Evolutionary conservation across 805 yeast genomes (phyloP).

Genomic region (Pichia pseudocactophila): DNA sequence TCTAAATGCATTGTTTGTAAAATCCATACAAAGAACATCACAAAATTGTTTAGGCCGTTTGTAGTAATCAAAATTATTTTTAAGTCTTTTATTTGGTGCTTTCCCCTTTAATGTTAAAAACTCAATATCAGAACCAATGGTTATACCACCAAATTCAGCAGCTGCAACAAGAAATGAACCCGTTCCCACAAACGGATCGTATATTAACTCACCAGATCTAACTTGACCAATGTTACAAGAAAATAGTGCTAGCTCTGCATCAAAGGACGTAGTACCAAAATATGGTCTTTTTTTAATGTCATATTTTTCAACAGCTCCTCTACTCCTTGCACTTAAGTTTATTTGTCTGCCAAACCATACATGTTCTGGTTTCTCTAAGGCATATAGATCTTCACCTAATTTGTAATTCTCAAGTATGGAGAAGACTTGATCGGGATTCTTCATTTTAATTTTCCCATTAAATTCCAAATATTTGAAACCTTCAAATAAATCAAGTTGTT

Average conservation of each 20-base stretch:
- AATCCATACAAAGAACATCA: constrained; percentile 87
- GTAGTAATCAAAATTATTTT: constrained; percentile 72
- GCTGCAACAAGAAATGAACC: constrained; percentile 91
- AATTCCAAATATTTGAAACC: constrained; percentile 61
- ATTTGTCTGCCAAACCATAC: constrained; percentile 74
- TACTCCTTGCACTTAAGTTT: constrained; percentile 47
- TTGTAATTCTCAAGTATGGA: constrained; percentile 67
- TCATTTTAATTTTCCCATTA: constrained; percentile 71
- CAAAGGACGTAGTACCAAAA: constrained; percentile 95
- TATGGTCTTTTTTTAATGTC: constrained; percentile 77
- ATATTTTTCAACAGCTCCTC: constrained; percentile 62
- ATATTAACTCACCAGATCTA: constrained; percentile 52
- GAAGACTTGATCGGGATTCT: constrained; percentile 62
- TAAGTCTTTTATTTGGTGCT: constrained; percentile 16
- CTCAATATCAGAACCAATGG: constrained; percentile 88
- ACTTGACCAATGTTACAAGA: constrained; percentile 84
- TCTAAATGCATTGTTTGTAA: constrained; percentile 82
- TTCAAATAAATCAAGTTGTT: constrained; percentile 58
- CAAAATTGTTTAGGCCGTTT: constrained; percentile 46
- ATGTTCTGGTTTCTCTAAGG: constrained; percentile 38
- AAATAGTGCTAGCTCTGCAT: constrained; percentile 82
- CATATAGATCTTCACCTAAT: constrained; percentile 31
- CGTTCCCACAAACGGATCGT: constrained; percentile 96
- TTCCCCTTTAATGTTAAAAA: constrained; percentile 70
- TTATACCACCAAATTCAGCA: constrained; percentile 70